Percentiles rank a stretch among this genome's conserved stretches.
phyloP scores from a whole-genome alignment of 78 protist species.

The Cyanophora paradoxa region DNA sequence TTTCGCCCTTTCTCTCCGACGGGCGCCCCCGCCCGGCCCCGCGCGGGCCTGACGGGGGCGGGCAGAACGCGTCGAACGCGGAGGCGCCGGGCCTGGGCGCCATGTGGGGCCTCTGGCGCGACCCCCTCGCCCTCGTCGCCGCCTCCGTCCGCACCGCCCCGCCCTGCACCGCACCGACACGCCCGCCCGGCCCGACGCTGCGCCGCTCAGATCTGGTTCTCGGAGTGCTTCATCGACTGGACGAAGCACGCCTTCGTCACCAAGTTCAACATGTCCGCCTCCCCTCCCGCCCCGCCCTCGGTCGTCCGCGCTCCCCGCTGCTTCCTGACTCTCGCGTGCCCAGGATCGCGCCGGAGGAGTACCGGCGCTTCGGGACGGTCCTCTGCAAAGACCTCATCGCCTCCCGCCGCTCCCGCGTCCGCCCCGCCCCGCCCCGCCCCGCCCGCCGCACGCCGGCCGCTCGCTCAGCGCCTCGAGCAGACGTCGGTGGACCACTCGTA shows the following conservation, averaged over 20 bases:
- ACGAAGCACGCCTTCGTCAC: constrained; percentile 82
- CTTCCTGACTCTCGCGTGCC: neutral
- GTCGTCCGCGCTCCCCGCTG: neutral
- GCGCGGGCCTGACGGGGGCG: neutral
- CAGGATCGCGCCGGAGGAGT: neutral
- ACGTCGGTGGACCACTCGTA: too few relatives aligned
- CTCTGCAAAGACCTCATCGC: neutral
- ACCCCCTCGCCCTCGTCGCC: too few relatives aligned
- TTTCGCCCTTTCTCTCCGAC: too few relatives aligned
- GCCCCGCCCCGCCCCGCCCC: neutral
- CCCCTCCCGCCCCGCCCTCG: neutral
- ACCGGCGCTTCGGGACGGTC: neutral
- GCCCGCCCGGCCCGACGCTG: neutral
- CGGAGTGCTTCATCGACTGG: constrained; percentile 69
- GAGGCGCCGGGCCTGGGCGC: neutral
- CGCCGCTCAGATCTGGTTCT: neutral
- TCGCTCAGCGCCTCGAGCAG: too few relatives aligned
- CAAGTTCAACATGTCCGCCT: constrained; percentile 53
- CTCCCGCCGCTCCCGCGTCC: too few relatives aligned
- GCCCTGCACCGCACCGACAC: neutral
- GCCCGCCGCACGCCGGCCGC: too few relatives aligned
- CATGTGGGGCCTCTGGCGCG: neutral
- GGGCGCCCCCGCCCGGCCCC: neutral
- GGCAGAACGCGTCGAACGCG: neutral
- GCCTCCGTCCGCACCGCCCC: too few relatives aligned